phyloP scores from a whole-genome alignment of 139 green algal species.

The Spirogloea muscicola region DNA sequence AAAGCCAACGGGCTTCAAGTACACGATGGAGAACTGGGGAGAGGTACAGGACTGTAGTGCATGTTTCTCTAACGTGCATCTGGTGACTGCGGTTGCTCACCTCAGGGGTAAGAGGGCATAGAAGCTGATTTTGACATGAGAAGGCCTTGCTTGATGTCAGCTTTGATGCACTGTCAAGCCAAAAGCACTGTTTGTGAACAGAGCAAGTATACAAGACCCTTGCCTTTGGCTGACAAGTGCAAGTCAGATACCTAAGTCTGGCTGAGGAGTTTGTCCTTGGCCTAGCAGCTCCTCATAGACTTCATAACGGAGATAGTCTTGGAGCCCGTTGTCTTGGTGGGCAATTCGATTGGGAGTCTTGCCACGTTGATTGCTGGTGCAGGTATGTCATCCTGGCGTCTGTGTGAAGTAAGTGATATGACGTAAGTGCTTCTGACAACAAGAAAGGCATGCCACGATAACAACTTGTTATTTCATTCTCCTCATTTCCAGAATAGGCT shows the following conservation, averaged over 20 bases:
- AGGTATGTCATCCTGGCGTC: conserved; percentile 18
- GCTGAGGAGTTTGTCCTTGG: not conserved
- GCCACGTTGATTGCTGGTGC: conserved; percentile 60
- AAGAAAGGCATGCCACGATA: no score
- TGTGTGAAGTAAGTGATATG: no score
- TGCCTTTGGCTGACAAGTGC: no score
- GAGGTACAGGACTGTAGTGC: conserved; percentile 34
- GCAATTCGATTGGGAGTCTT: conserved; percentile 93
- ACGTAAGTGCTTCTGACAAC: no score
- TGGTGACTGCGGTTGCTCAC: not conserved
- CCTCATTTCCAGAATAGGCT: no score
- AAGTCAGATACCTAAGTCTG: not conserved
- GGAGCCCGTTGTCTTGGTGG: conserved; percentile 73
- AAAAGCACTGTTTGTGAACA: no score
- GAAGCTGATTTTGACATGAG: not conserved
- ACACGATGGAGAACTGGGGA: conserved; percentile 52
- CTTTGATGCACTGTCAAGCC: no score
- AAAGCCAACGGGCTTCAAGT: conserved; percentile 64
- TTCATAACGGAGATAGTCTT: conserved; percentile 76
- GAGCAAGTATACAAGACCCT: no score
- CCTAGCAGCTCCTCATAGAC: conserved; percentile 48
- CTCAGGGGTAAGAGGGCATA: not conserved
- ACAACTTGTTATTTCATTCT: no score
- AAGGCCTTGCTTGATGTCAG: no score
- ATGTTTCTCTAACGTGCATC: conserved; percentile 1